Evolutionary conservation across 176 grass and related monocot species (phyloP).

Genomic region (Triticum monococcum): DNA sequence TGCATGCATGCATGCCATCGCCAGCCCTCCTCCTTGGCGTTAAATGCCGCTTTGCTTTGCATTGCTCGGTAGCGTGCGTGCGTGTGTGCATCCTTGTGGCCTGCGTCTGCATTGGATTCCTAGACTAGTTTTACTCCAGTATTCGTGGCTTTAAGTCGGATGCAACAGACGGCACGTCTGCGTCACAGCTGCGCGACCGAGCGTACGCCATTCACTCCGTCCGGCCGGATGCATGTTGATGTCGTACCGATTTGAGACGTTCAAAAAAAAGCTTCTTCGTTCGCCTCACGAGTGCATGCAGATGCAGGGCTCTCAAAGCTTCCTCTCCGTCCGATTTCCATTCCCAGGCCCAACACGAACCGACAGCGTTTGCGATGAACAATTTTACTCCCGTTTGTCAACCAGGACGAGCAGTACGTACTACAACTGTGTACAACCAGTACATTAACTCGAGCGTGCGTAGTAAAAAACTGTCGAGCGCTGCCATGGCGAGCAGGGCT

Average conservation of each 20-base stretch:
- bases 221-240: background rate
- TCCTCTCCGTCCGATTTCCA: background rate
- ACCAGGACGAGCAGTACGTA: background rate
- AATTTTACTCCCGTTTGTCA: background rate
- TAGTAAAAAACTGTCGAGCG: background rate
- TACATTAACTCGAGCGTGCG: background rate
- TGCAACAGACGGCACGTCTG: slow-evolving; percentile 33
- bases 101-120: slow-evolving; percentile 29
- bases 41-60: slow-evolving; percentile 18
- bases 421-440: background rate
- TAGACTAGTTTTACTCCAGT: background rate
- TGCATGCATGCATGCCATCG: background rate
- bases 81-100: background rate
- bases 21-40: background rate
- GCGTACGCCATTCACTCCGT: slow-evolving; percentile 3
- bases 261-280: background rate
- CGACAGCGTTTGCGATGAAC: background rate
- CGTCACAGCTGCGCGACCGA: background rate
- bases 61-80: background rate
- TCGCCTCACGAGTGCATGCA: background rate
- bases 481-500: background rate
- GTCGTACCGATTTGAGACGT: background rate
- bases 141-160: background rate
- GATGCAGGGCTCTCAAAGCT: background rate
- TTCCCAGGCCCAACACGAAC: background rate